Evolutionary conservation across 306 rosid genomes (phyloP).

Genomic region (Inga oerstediana): DNA sequence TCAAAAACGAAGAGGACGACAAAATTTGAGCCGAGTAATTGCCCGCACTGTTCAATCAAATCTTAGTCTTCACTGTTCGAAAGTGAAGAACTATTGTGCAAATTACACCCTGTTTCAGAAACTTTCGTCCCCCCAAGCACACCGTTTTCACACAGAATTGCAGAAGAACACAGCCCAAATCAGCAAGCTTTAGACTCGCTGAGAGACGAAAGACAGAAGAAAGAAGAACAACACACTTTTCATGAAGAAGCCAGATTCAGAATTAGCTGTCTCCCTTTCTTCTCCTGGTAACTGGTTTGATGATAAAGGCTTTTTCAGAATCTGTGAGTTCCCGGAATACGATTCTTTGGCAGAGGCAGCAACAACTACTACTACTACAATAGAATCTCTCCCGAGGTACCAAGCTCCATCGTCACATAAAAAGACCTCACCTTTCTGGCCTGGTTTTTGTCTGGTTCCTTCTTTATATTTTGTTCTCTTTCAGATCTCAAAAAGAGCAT

Average conservation of each 20-base stretch:
- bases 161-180: background rate
- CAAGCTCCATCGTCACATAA: slow-evolving; percentile 32
- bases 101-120: background rate
- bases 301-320: slow-evolving; percentile 27
- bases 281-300: background rate
- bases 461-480: slow-evolving; percentile 28
- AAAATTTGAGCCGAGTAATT: background rate
- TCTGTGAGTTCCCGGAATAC: slow-evolving; percentile 29
- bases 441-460: slow-evolving; percentile 21
- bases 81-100: background rate
- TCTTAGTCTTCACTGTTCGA: background rate
- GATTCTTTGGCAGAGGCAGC: background rate
- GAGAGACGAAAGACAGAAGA: background rate
- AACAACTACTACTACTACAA: background rate
- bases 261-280: background rate
- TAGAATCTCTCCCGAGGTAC: slow-evolving; percentile 15
- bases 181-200: background rate
- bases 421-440: slow-evolving; percentile 29
- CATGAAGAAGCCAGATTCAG: slow-evolving; percentile 13
- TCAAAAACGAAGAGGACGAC: background rate
- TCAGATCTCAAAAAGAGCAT: slow-evolving; percentile 43
- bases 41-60: background rate
- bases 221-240: background rate
- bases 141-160: slow-evolving; percentile 2
- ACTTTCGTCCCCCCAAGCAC: background rate